phyloP scores from a whole-genome alignment of 257 asterid species.

The Pogostemon cablin region DNA sequence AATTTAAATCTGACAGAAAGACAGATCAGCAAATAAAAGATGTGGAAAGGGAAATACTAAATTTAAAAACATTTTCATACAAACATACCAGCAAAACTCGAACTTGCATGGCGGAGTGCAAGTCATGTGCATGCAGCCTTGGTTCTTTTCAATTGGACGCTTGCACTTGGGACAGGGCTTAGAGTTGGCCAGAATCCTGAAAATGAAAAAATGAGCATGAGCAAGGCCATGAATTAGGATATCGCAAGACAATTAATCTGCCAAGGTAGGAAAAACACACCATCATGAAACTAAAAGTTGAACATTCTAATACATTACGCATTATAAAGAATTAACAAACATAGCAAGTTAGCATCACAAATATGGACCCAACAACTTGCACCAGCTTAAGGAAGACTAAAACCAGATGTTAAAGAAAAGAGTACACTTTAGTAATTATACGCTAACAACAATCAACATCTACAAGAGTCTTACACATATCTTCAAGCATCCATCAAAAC shows the following conservation, averaged over 20 bases:
- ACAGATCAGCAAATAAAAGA: conserved; percentile 13
- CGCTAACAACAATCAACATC: neutral
- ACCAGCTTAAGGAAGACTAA: conserved; percentile 26
- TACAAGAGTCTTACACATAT: conserved; percentile 1
- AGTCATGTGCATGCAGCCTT: conserved; percentile 99
- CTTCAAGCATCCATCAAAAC: conserved; percentile 2
- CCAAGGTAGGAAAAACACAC: neutral
- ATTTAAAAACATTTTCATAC: neutral
- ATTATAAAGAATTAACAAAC: neutral
- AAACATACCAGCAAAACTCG: conserved; percentile 95
- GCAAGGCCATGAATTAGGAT: conserved; percentile 19
- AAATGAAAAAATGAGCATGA: conserved; percentile 30
- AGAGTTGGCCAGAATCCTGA: conserved; percentile 97
- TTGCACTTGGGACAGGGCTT: conserved; percentile 99
- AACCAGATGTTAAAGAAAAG: neutral
- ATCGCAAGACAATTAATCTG: conserved; percentile 14
- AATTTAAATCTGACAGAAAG: conserved; percentile 4
- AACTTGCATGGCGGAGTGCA: conserved; percentile 99
- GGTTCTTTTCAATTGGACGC: conserved; percentile 99
- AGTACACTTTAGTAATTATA: too few relatives aligned
- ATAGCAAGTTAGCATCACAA: neutral
- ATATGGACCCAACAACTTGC: conserved; percentile 5
- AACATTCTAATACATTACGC: conserved; percentile 11
- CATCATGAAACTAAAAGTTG: conserved; percentile 6
- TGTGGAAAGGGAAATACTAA: neutral